Conservation (phyloP, 805 yeast genomes). For the Citeromyces nyonsensis region DNA sequence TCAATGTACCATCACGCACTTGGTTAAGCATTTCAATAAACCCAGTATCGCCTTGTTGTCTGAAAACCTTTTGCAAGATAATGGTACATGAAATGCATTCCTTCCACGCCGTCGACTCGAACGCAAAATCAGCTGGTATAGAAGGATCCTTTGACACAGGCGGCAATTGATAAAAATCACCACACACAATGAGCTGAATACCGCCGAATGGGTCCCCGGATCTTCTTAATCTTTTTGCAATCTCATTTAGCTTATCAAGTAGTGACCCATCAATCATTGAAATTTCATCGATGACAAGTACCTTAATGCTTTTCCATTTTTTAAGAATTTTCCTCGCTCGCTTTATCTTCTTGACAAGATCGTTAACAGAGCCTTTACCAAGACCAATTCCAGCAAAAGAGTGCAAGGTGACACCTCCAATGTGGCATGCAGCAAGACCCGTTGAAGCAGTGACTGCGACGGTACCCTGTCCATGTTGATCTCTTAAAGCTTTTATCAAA, state of each 20-base stretch:
- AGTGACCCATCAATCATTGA: constrained; percentile 84
- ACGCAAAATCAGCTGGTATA: constrained; percentile 39
- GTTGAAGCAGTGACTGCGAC: constrained; percentile 93
- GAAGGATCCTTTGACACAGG: constrained; percentile 46
- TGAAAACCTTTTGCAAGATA: constrained; percentile 63
- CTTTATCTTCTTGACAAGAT: constrained; percentile 30
- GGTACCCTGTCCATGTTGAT: constrained; percentile 19
- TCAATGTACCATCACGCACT: constrained; percentile 58
- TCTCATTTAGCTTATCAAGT: constrained; percentile 55
- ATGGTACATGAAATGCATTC: constrained; percentile 48
- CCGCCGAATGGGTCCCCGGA: constrained; percentile 75
- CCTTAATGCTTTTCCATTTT: constrained; percentile 56
- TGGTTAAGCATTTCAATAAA: constrained; percentile 71
- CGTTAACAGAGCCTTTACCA: constrained; percentile 35
- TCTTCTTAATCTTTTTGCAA: constrained; percentile 44
- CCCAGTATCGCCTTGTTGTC: constrained; percentile 71
- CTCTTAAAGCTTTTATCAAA: constrained; percentile 37
- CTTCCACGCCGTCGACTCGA: constrained; percentile 62
- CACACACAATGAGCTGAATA: constrained; percentile 74
- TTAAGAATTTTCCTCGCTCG: constrained; percentile 23
- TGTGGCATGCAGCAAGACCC: constrained; percentile 88
- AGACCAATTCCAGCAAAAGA: constrained; percentile 78
- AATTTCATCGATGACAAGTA: constrained; percentile 78
- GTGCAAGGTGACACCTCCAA: constrained; percentile 84
- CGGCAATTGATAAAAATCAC: constrained; percentile 95